Evolutionary conservation across 2,329 filamentous ascomycete species (phyloP).

Genomic region (Colletotrichum spaethianum): DNA sequence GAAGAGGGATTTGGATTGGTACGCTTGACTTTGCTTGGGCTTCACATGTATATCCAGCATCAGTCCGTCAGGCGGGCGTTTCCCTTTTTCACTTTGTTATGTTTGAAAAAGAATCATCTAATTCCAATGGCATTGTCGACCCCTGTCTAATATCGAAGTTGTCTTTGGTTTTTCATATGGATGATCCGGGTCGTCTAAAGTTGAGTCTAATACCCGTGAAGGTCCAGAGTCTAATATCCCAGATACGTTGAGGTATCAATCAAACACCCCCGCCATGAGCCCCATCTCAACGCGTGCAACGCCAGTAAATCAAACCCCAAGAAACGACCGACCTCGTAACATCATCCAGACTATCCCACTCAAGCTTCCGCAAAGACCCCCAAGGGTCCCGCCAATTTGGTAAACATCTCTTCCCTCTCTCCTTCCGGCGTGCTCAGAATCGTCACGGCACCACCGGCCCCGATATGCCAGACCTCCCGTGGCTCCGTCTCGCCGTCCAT

Average conservation of each 20-base stretch:
- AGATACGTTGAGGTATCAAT: constrained; percentile 47
- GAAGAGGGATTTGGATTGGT: constrained; percentile 15
- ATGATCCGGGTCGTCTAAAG: constrained; percentile 38
- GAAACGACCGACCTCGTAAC: background rate
- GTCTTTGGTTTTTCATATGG: constrained; percentile 3
- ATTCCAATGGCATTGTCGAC: constrained; percentile 5
- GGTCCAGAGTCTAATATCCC: constrained; percentile 41
- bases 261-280: constrained; percentile 17
- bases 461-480: constrained; percentile 82
- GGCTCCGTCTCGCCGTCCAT: constrained; percentile 49
- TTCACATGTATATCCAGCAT: constrained; percentile 40
- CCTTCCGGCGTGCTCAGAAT: constrained; percentile 83
- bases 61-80: constrained; percentile 39
- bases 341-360: background rate
- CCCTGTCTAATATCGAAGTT: background rate
- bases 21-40: constrained; percentile 14
- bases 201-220: constrained; percentile 46
- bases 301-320: constrained; percentile 16
- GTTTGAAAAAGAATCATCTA: constrained; percentile 22
- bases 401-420: constrained; percentile 93
- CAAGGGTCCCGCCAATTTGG: constrained; percentile 75
- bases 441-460: constrained; percentile 92
- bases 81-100: constrained; percentile 14
- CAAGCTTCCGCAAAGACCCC: constrained; percentile 60
- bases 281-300: constrained; percentile 4